phyloP scores from a whole-genome alignment of 768 basidiomycete genomes.

The Solioccasus polychromus region DNA sequence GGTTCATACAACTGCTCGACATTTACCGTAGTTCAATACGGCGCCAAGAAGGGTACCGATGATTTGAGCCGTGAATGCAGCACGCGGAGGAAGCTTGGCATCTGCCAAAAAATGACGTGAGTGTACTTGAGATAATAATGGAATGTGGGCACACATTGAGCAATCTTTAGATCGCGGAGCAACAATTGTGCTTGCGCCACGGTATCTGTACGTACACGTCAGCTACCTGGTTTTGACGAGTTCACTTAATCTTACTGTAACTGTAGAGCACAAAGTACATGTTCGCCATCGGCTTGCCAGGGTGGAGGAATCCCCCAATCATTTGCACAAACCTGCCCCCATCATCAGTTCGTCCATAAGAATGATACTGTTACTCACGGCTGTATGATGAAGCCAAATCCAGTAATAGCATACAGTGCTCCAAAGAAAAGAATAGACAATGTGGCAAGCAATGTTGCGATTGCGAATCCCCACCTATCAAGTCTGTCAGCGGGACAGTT shows the following conservation, averaged over 20 bases:
- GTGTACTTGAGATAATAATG: not conserved
- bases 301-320: conserved; percentile 37
- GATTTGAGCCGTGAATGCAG: conserved; percentile 60
- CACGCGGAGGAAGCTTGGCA: conserved; percentile 60
- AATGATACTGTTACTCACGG: conserved; percentile 1
- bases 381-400: conserved; percentile 16
- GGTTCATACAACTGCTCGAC: conserved; percentile 11
- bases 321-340: conserved; percentile 33
- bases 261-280: conserved; percentile 45
- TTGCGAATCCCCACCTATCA: conserved; percentile 50
- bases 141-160: conserved; percentile 19
- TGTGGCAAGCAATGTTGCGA: conserved; percentile 48
- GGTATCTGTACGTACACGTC: conserved; percentile 50
- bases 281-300: conserved; percentile 40
- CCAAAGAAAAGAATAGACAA: conserved; percentile 52
- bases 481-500: too few species aligned
- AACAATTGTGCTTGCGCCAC: conserved; percentile 47
- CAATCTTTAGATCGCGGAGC: conserved; percentile 56
- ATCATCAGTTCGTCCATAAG: not conserved
- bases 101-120: conserved; percentile 24
- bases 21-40: conserved; percentile 43
- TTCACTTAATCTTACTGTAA: conserved; percentile 47
- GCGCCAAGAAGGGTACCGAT: conserved; percentile 54
- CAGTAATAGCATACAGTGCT: conserved; percentile 52
- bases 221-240: too few species aligned